Evolutionary conservation across 2,329 filamentous ascomycete genomes (phyloP).

Genomic region (Microdochium bolleyi): DNA sequence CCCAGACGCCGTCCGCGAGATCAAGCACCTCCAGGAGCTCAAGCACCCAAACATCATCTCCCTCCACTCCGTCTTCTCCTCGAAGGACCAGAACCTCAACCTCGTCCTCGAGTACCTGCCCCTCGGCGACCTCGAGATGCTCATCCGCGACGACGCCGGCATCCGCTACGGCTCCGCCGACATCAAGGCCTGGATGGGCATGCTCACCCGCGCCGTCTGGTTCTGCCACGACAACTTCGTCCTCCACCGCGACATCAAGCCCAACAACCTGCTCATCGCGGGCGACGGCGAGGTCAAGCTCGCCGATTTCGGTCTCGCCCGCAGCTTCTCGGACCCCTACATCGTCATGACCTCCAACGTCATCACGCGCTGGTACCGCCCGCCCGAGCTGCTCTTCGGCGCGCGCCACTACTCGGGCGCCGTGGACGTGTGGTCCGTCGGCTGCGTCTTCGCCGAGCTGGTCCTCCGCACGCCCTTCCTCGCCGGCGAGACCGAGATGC

Average conservation of each 20-base stretch:
- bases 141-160: conserved; percentile 74
- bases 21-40: conserved; percentile 91
- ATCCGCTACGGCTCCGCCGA: conserved; percentile 82
- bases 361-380: conserved; percentile 94
- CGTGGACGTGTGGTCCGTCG: conserved; percentile 92
- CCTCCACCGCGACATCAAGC: conserved; percentile 96
- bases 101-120: conserved; percentile 91
- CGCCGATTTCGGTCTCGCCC: conserved; percentile 93
- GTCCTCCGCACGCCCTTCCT: conserved; percentile 77
- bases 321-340: conserved; percentile 83
- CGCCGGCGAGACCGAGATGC: conserved; percentile 74
- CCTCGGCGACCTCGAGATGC: conserved; percentile 87
- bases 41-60: conserved; percentile 93
- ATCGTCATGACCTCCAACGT: conserved; percentile 86
- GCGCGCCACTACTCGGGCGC: conserved; percentile 82
- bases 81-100: conserved; percentile 93
- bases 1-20: conserved; percentile 90
- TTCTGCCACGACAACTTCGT: conserved; percentile 96
- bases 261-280: conserved; percentile 93
- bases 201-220: conserved; percentile 88
- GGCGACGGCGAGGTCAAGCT: conserved; percentile 91
- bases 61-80: conserved; percentile 86
- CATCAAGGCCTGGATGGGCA: conserved; percentile 97
- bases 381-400: conserved; percentile 87
- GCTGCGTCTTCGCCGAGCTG: conserved; percentile 87